phyloP scores from a whole-genome alignment of 192 early-diverging fungal species.

The Coemansia sp. region DNA sequence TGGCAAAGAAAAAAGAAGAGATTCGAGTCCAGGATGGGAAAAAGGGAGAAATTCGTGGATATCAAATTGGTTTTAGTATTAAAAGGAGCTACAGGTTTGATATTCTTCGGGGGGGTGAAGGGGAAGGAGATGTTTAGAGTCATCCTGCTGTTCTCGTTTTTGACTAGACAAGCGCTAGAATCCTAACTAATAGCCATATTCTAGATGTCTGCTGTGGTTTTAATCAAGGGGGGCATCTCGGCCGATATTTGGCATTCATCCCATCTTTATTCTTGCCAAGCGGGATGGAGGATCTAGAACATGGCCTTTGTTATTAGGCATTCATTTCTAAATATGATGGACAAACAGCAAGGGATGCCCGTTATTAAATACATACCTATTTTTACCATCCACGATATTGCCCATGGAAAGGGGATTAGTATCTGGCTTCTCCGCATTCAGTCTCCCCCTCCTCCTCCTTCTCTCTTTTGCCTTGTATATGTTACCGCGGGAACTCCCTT shows the following conservation, averaged over 20 bases:
- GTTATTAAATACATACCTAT: neutral
- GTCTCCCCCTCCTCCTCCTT: neutral
- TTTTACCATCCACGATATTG: neutral
- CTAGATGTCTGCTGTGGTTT: neutral
- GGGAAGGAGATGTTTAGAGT: no score
- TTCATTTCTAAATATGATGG: neutral
- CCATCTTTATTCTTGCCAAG: neutral
- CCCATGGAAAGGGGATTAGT: neutral
- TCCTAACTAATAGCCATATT: neutral
- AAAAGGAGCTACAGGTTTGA: neutral
- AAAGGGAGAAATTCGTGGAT: neutral
- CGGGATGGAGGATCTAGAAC: conserved; percentile 7
- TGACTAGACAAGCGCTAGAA: neutral
- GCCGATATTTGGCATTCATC: neutral
- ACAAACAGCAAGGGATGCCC: neutral
- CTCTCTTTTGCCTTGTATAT: neutral
- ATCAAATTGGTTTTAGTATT: conserved; percentile 4
- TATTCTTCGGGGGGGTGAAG: neutral
- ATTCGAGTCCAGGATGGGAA: neutral
- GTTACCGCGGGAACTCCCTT: no score
- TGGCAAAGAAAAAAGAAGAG: neutral
- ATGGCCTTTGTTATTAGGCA: neutral
- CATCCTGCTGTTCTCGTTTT: neutral
- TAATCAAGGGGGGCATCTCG: neutral
- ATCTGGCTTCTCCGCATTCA: neutral